These are phyloP conservation scores for Cucumis hystrix DNA, from an alignment of 306 rosid species.

Conservation along the genomic window DNA sequence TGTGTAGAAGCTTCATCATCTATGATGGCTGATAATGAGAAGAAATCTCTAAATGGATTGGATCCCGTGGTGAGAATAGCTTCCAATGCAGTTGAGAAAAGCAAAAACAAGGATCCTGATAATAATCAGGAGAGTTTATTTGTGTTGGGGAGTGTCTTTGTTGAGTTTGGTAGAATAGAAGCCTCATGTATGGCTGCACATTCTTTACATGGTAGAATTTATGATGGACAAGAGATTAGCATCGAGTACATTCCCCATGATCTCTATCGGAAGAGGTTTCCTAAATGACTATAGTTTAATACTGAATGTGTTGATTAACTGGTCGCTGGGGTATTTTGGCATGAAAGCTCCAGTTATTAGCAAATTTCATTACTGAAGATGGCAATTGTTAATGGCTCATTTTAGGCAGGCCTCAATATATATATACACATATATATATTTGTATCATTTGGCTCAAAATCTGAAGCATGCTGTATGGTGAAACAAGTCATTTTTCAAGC, in stretches of 20 bases:
- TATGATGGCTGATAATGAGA: slow-evolving; percentile 9
- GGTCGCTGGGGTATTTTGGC: not conserved
- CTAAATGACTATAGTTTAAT: slow-evolving; percentile 17
- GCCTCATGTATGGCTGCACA: slow-evolving; percentile 63
- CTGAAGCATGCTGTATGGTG: not conserved
- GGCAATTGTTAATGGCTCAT: slow-evolving; percentile 2
- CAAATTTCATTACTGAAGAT: not conserved
- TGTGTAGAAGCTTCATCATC: slow-evolving; percentile 6
- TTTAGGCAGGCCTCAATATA: not conserved
- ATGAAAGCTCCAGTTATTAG: not conserved
- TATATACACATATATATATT: not conserved
- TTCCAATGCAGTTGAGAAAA: slow-evolving; percentile 8
- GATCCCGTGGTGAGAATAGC: not conserved
- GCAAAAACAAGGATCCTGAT: slow-evolving; percentile 14
- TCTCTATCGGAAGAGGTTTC: slow-evolving; percentile 42
- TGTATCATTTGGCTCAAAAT: not conserved
- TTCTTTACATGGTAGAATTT: slow-evolving; percentile 60
- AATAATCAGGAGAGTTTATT: slow-evolving; percentile 18
- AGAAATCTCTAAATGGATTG: slow-evolving; percentile 8
- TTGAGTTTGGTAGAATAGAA: slow-evolving; percentile 74
- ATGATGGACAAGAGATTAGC: slow-evolving; percentile 50
- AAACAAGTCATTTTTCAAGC: not conserved
- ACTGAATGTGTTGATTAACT: not conserved
- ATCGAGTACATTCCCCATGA: slow-evolving; percentile 47
- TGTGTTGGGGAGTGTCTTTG: slow-evolving; percentile 55